Conservation (phyloP, 2,329 filamentous ascomycete species). For the Aspergillus piperis region DNA sequence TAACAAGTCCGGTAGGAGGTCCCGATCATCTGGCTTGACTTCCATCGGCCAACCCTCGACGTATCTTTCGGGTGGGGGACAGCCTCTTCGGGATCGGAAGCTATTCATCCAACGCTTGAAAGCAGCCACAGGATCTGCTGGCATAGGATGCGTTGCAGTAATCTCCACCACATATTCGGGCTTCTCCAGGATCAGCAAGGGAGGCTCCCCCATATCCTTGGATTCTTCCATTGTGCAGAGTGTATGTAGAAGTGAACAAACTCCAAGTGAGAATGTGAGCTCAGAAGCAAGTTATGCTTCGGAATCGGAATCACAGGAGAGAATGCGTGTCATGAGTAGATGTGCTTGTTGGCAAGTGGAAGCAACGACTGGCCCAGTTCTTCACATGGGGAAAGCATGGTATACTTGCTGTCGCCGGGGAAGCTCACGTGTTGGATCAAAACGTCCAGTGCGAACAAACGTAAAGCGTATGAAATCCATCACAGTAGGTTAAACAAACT, state of each 20-base stretch:
- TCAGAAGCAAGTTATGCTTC: not conserved
- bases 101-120: conserved; percentile 45
- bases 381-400: not conserved
- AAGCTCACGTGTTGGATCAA: not conserved
- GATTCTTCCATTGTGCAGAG: conserved; percentile 16
- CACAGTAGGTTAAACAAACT: not conserved
- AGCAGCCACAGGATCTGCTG: conserved; percentile 16
- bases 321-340: not conserved
- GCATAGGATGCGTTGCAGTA: not conserved
- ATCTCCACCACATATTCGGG: conserved; percentile 8
- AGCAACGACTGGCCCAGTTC: not conserved
- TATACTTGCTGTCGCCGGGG: not conserved
- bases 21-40: conserved; percentile 20
- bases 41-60: conserved; percentile 43
- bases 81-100: conserved; percentile 33
- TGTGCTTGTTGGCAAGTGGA: not conserved
- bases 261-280: no score
- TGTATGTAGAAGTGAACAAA: not conserved
- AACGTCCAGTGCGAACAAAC: not conserved
- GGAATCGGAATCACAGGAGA: not conserved
- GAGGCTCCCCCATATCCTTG: conserved; percentile 14
- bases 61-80: conserved; percentile 24
- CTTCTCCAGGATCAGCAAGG: conserved; percentile 5
- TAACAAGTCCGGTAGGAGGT: conserved; percentile 16
- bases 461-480: not conserved